phyloP scores from a whole-genome alignment of 2,329 filamentous ascomycete genomes.

The Aspergillus flavus region DNA sequence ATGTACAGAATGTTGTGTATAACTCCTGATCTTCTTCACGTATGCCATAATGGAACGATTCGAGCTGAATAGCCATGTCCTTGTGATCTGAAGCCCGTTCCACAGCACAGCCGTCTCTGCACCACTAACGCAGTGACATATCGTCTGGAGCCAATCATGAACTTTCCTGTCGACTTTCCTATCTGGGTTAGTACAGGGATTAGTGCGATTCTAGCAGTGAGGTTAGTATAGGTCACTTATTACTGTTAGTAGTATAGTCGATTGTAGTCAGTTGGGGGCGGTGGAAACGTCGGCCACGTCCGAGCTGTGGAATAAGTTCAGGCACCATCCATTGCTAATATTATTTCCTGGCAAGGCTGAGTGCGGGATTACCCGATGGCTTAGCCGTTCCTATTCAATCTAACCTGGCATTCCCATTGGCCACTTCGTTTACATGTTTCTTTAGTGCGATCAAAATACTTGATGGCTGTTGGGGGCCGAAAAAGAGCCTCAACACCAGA shows the following conservation, averaged over 20 bases:
- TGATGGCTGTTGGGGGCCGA: not conserved
- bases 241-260: too few relatives aligned
- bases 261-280: too few relatives aligned
- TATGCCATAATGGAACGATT: not conserved
- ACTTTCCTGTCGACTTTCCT: not conserved
- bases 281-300: not conserved
- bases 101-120: not conserved
- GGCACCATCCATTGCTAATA: not conserved
- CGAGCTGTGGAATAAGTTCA: not conserved
- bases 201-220: not conserved
- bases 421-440: not conserved
- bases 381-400: not conserved
- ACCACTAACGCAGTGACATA: not conserved
- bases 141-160: too few relatives aligned
- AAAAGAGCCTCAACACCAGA: not conserved
- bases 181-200: accelerated
- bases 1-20: not conserved
- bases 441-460: not conserved
- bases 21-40: not conserved
- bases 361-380: too few relatives aligned
- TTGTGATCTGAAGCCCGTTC: not conserved
- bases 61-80: not conserved
- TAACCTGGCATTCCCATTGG: not conserved
- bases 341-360: not conserved
- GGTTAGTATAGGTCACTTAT: too few relatives aligned